Conservation (phyloP, 139 green algal genomes). For the Micractinium conductrix region DNA sequence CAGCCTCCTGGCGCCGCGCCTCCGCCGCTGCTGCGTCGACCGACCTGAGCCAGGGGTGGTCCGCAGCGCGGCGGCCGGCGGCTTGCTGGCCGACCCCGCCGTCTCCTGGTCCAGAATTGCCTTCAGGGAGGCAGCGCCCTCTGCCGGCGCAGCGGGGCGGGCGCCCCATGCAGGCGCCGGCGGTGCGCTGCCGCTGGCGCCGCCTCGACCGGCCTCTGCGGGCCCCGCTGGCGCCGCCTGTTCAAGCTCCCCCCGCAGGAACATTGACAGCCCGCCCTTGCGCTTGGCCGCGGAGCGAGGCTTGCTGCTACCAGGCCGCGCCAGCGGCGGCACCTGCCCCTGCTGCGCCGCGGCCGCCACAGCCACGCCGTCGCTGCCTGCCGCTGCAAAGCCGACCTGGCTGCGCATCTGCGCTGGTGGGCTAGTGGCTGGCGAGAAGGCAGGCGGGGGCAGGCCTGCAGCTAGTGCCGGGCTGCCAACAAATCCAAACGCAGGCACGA, state of each 20-base stretch:
- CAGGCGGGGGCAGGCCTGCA: no score
- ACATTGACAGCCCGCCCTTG: conserved; percentile 68
- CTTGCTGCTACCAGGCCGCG: background rate
- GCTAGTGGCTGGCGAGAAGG: background rate
- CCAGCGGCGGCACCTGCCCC: background rate
- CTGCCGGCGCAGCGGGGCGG: background rate
- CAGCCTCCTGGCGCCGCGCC: no score
- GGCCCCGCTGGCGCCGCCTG: background rate
- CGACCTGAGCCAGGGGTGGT: conserved; percentile 3
- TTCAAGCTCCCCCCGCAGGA: conserved; percentile 68
- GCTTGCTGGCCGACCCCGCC: background rate
- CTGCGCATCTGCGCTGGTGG: background rate
- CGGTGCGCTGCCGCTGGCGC: background rate
- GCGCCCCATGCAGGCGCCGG: conserved; percentile 35
- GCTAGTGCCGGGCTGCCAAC: background rate
- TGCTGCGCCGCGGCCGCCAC: background rate
- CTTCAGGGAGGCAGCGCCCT: background rate
- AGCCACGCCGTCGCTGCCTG: background rate
- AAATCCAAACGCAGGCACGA: conserved; percentile 6
- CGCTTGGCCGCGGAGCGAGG: conserved; percentile 13
- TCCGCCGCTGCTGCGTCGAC: background rate
- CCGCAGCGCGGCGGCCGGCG: background rate
- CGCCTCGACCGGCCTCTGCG: background rate
- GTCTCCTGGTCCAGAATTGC: conserved; percentile 29
- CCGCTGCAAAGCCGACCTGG: conserved; percentile 25